These are phyloP conservation scores for Dryas alaskensis DNA, from an alignment of 306 rosid genomes.

Conservation along the genomic window DNA sequence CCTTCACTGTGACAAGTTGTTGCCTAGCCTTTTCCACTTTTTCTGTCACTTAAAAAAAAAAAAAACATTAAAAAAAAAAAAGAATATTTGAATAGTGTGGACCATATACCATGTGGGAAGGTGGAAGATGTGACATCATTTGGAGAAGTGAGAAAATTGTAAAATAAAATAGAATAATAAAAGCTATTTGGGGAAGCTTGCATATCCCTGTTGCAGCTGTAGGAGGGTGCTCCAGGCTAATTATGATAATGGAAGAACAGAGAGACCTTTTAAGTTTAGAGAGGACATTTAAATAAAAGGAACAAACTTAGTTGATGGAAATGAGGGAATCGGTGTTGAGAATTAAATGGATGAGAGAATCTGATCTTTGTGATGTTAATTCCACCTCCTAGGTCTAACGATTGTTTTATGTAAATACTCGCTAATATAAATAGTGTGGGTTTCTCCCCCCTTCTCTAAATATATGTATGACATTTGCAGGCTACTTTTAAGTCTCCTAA, in stretches of 20 bases:
- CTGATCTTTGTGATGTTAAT: neutral
- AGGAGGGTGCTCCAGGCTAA: neutral
- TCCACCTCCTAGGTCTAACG: neutral
- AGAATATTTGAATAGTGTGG: too few species aligned
- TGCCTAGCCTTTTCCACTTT: too few species aligned
- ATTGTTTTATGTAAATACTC: neutral
- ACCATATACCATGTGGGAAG: too few species aligned
- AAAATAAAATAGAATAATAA: too few species aligned
- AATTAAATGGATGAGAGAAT: neutral
- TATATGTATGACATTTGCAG: slow-evolving; percentile 40
- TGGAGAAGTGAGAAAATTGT: too few species aligned
- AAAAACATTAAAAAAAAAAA: too few species aligned
- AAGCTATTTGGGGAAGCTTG: neutral
- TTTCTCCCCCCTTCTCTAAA: neutral
- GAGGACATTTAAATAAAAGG: neutral
- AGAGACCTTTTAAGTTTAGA: neutral
- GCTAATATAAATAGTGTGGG: neutral
- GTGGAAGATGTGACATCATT: too few species aligned
- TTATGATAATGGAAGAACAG: neutral
- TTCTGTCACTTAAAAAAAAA: too few species aligned
- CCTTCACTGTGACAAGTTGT: too few species aligned
- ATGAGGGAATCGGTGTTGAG: neutral
- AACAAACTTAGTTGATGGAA: neutral
- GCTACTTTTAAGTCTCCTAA: slow-evolving; percentile 63
- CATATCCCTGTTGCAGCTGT: neutral